phyloP scores from a whole-genome alignment of 164 flowering plant genomes.

The Litsea cubeba region DNA sequence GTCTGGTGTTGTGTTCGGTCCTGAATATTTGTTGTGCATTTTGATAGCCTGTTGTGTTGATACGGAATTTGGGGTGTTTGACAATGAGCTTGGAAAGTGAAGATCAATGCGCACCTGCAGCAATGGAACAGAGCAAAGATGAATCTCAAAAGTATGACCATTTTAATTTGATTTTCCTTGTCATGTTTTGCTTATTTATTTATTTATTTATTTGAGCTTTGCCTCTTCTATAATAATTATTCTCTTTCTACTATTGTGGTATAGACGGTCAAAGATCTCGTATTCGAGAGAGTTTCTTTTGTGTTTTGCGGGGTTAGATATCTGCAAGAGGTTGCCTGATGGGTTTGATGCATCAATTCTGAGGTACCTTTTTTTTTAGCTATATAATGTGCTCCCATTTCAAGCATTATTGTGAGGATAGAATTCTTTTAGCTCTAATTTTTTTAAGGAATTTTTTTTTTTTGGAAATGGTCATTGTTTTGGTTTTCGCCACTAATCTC shows the following conservation, averaged over 20 bases:
- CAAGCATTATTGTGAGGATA: not conserved
- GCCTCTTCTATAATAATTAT: not conserved
- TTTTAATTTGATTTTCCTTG: not conserved
- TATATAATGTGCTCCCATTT: not conserved
- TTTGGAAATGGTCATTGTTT: not conserved
- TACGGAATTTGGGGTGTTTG: not conserved
- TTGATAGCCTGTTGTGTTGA: not conserved
- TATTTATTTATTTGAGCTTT: not conserved
- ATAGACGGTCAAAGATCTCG: slow-evolving; percentile 47
- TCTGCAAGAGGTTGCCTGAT: slow-evolving; percentile 68
- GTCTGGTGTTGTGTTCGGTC: not conserved
- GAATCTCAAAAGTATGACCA: slow-evolving; percentile 34
- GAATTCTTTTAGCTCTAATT: not conserved
- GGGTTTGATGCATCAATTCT: slow-evolving; percentile 61
- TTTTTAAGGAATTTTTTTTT: too few relatives aligned
- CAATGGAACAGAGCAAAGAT: slow-evolving; percentile 14
- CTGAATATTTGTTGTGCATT: not conserved
- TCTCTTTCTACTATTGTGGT: slow-evolving; percentile 12
- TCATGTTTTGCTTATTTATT: too few relatives aligned
- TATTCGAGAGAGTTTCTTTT: slow-evolving; percentile 74
- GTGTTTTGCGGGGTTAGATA: slow-evolving; percentile 61
- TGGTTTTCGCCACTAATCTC: not conserved
- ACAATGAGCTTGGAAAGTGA: slow-evolving; percentile 52
- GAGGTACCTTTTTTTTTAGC: slow-evolving; percentile 31
- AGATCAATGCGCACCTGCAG: slow-evolving; percentile 17